Percentiles rank a stretch among this genome's conserved stretches.
Evolutionary conservation across 352 stramenopile genomes (phyloP).

Genomic region (Peronospora destructor): DNA sequence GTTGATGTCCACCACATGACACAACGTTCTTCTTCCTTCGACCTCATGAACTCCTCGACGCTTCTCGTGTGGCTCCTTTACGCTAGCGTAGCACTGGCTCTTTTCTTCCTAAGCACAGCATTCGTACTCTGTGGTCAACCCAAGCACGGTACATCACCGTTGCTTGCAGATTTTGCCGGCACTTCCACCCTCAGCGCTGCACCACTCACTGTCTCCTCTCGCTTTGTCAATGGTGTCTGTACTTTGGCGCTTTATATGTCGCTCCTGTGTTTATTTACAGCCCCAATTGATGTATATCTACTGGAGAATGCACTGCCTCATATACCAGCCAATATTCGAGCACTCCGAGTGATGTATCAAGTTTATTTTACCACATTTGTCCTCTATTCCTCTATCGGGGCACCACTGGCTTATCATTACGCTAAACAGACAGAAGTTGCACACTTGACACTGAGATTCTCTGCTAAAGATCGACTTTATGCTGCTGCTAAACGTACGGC

Average conservation of each 20-base stretch:
- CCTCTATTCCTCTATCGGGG: conserved; percentile 60
- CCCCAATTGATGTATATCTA: conserved; percentile 73
- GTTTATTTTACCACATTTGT: conserved; percentile 61
- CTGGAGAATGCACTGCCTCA: conserved; percentile 63
- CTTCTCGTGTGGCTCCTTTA: conserved; percentile 60
- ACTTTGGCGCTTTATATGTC: conserved; percentile 62
- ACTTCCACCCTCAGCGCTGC: conserved; percentile 52
- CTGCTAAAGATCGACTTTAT: conserved; percentile 40
- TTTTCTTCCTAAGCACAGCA: conserved; percentile 45
- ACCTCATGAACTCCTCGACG: conserved; percentile 31
- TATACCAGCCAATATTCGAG: conserved; percentile 44
- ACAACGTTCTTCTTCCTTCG: conserved; percentile 8
- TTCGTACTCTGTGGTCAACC: conserved; percentile 67
- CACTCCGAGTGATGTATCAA: conserved; percentile 58
- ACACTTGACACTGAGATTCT: conserved; percentile 70
- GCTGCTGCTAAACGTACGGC: conserved; percentile 61
- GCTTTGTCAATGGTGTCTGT: conserved; percentile 65
- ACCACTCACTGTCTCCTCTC: conserved; percentile 55
- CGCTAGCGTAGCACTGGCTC: conserved; percentile 45
- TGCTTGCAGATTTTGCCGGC: conserved; percentile 44
- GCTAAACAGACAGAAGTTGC: conserved; percentile 78
- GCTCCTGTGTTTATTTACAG: conserved; percentile 70
- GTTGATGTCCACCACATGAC: conserved; percentile 8
- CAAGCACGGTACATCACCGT: conserved; percentile 39
- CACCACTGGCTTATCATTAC: conserved; percentile 77